Evolutionary conservation across 768 basidiomycete species (phyloP), one percentile per base, ranked within the genome.

Genomic region (Pleurotus eryngii): DNA sequence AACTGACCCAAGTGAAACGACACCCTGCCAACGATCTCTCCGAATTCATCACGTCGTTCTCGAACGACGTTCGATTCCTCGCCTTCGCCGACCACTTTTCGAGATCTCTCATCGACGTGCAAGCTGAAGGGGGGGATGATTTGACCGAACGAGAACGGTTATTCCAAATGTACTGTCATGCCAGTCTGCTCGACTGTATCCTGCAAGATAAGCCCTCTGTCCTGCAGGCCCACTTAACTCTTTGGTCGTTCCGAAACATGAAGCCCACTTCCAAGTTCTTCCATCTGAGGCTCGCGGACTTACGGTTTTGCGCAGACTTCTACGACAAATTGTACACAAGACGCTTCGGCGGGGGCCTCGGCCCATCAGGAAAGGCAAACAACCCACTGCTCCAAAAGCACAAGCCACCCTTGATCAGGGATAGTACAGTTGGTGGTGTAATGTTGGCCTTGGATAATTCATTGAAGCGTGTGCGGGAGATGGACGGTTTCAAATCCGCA

Each of bases 151-250:
- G 77, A 24, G 89, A 90, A 63, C 77, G 76, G 45, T 67, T 84
- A 8, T 85, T 91, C 67, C 82, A 85, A 58, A 77, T 78, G 8
- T 94, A 89, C 62, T 87, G 89, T 62, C 85, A 89, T 62, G 89
- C 90, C 0, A 79, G 82, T 26, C 70, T 94, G 11, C 77, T 95
- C 43, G 95, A 98, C 67, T 89, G 90, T 71, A 88, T 98, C 49
- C 74, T 94, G n/a, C 86, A 91, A 67, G 95, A 95, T 71, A 97
- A 96, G 67, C 85, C 89, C 11, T 81, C 85, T 57, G 86, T 89
- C 0, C 71, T 95, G 3, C 85, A 88, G 62, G 79, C 87, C 0
- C 89, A 93, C 66, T 74, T 95, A 2, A 83, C 83, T 1, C 67
- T 95, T 26, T 91, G 86, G 65, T 80, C 76, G 49, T 85, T 85